Conservation (phyloP, 805 yeast genomes). For the Danielozyma ontarioensis region DNA sequence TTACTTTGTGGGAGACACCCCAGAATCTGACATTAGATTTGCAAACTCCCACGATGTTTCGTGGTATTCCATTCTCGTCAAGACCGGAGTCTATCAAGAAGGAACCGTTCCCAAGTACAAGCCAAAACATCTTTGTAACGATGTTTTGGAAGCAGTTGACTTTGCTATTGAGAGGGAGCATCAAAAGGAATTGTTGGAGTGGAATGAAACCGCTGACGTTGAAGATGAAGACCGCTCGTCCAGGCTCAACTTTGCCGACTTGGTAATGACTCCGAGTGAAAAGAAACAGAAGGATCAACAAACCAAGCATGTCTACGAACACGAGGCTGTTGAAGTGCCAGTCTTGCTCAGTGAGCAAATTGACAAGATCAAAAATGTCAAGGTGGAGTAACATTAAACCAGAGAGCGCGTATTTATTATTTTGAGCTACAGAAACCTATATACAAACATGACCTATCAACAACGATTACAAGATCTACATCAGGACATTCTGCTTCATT, state of each 20-base stretch:
- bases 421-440: no score
- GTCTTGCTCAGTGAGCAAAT: slow-evolving; percentile 41
- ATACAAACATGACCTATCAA: no score
- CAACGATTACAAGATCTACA: no score
- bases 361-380: slow-evolving; percentile 31
- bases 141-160: slow-evolving; percentile 77
- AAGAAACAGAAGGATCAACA: slow-evolving; percentile 8
- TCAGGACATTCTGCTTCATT: neutral
- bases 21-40: slow-evolving; percentile 82
- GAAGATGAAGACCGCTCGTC: slow-evolving; percentile 25
- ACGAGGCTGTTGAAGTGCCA: slow-evolving; percentile 48
- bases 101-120: slow-evolving; percentile 75
- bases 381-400: slow-evolving; percentile 5
- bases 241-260: slow-evolving; percentile 40
- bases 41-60: slow-evolving; percentile 82
- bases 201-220: slow-evolving; percentile 47
- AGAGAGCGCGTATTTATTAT: neutral
- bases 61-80: slow-evolving; percentile 80
- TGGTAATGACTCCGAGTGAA: slow-evolving; percentile 42
- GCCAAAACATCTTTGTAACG: slow-evolving; percentile 69
- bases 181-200: slow-evolving; percentile 61
- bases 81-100: slow-evolving; percentile 82
- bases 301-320: slow-evolving; percentile 22
- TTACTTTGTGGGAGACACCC: slow-evolving; percentile 86
- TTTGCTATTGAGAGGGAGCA: slow-evolving; percentile 83